Conservation (phyloP, 441 rosid genomes). For the Erodium texanum region DNA sequence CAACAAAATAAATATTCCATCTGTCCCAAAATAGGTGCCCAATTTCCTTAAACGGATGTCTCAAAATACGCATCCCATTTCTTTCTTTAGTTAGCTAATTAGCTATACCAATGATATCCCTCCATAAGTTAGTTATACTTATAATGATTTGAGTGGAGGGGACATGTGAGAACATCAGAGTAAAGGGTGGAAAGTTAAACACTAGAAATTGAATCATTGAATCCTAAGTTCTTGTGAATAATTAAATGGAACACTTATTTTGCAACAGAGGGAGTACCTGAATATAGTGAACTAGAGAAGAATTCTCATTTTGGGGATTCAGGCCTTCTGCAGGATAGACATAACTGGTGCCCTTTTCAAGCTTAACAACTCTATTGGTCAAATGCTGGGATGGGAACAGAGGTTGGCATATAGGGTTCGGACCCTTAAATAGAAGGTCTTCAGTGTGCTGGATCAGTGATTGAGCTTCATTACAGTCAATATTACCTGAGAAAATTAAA, state of each 20-base stretch:
- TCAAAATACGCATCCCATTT: background rate
- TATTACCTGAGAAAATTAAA: slow-evolving; percentile 45
- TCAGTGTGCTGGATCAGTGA: slow-evolving; percentile 53
- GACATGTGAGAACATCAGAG: background rate
- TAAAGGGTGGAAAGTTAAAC: background rate
- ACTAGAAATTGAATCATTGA: background rate
- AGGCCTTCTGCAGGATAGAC: slow-evolving; percentile 53
- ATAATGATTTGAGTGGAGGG: background rate
- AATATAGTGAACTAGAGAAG: slow-evolving; percentile 71
- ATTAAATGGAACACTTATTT: background rate
- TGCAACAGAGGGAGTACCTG: slow-evolving; percentile 34
- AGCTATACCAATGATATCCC: background rate
- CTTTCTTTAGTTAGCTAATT: background rate
- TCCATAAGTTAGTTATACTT: background rate
- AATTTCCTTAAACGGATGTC: background rate
- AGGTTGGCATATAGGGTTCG: slow-evolving; percentile 56
- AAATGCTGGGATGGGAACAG: slow-evolving; percentile 60
- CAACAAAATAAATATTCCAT: background rate
- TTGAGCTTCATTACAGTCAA: slow-evolving; percentile 56
- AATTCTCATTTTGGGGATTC: slow-evolving; percentile 72
- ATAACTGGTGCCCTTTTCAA: slow-evolving; percentile 45
- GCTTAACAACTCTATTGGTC: slow-evolving; percentile 63
- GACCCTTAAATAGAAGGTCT: slow-evolving; percentile 47
- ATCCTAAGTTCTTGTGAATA: background rate
- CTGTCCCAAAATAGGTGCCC: background rate